Conservation (phyloP, 768 basidiomycete genomes). For the Leccinum truebloodii region DNA sequence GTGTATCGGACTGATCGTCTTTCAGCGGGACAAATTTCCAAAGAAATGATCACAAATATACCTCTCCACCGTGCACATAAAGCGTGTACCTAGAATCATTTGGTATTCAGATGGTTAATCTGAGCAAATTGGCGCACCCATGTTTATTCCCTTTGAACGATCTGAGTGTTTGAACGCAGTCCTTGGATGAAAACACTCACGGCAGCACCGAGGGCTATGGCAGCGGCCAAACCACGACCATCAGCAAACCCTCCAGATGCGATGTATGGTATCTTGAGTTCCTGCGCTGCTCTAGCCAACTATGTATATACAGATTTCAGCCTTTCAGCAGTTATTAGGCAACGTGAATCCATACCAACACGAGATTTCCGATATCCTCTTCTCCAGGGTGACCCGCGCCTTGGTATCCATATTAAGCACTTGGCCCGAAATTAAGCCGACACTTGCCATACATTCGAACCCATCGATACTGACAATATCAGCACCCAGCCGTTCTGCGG, state of each 20-base stretch:
- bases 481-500: constrained; percentile 76
- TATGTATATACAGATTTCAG: constrained; percentile 38
- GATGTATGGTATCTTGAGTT: constrained; percentile 82
- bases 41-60: constrained; percentile 27
- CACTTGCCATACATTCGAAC: constrained; percentile 68
- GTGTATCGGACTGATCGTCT: constrained; percentile 71
- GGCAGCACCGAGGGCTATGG: constrained; percentile 76
- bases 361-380: constrained; percentile 86
- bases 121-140: constrained; percentile 46
- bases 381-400: constrained; percentile 95
- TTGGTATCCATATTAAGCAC: constrained; percentile 32
- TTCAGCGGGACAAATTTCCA: neutral
- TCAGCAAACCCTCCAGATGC: constrained; percentile 93
- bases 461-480: constrained; percentile 89
- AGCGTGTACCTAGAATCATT: constrained; percentile 60
- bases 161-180: neutral
- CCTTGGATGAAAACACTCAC: constrained; percentile 43
- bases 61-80: constrained; percentile 91
- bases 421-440: neutral
- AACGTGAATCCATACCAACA: constrained; percentile 53
- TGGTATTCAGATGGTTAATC: neutral
- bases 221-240: constrained; percentile 79
- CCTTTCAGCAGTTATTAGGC: neutral
- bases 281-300: constrained; percentile 85
- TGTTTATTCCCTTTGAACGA: constrained; percentile 71